phyloP scores from a whole-genome alignment of 1,139 yeast species.

The Geotrichum restrictum region DNA sequence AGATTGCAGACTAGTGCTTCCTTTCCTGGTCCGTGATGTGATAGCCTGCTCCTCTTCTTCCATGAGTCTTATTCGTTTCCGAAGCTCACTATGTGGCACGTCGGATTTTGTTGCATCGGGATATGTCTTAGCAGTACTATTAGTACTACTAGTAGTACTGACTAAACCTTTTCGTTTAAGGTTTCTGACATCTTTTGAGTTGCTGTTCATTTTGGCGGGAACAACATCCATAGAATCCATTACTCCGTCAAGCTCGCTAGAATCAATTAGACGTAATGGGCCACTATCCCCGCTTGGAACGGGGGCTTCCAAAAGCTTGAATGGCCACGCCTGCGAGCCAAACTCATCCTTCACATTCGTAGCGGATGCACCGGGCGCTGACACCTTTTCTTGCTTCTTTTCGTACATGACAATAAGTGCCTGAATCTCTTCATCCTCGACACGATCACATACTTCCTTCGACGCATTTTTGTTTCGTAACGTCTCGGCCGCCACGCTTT shows the following conservation, averaged over 20 bases:
- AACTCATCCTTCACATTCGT: slow-evolving; percentile 1
- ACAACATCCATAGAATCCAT: slow-evolving; percentile 1
- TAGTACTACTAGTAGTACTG: neutral
- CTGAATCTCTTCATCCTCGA: slow-evolving; percentile 5
- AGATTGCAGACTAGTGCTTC: too few relatives aligned
- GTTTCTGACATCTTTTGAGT: neutral
- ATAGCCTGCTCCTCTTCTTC: slow-evolving; percentile 22
- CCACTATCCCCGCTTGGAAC: slow-evolving; percentile 13
- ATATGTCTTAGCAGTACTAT: neutral
- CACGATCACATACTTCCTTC: neutral
- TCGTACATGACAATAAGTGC: slow-evolving; percentile 3
- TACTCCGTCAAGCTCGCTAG: slow-evolving; percentile 15
- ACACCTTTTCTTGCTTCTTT: neutral
- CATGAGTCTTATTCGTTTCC: slow-evolving; percentile 34
- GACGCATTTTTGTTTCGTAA: too few relatives aligned
- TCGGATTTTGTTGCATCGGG: neutral
- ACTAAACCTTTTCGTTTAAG: neutral
- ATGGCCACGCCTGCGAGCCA: slow-evolving; percentile 16
- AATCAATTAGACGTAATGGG: slow-evolving; percentile 29
- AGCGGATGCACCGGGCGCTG: neutral
- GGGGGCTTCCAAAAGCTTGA: slow-evolving; percentile 15
- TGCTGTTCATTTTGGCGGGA: neutral
- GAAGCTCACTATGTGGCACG: slow-evolving; percentile 24
- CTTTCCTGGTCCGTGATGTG: neutral
- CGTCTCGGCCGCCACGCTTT: too few relatives aligned